Evolutionary conservation across 257 asterid species (phyloP), one percentile per base, ranked within the genome.

Genomic region (Eustoma russellianum): DNA sequence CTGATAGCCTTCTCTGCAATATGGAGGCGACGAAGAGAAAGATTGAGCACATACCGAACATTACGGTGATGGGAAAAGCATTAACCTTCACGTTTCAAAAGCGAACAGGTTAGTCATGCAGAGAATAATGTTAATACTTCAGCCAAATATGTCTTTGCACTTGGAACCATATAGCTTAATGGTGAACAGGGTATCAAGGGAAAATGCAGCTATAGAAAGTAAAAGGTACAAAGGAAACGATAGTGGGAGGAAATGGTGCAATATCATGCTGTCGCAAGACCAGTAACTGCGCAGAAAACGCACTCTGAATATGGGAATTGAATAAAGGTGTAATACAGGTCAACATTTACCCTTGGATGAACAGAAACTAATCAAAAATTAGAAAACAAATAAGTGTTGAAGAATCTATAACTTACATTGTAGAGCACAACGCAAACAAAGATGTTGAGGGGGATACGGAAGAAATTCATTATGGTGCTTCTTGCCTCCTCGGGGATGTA

Each of bases 41-140:
- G 73, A 90, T 82, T 41, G 98, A 86, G 86, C 96, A 90, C 98
- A 90, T 90, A 33, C 98, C 95, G 15, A 90, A 86, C 98, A 90
- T 90, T 13, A 90, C 86, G 9, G 92, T 80, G 81, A 90, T 90
- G 70, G 98, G 98, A 79, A 90, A 90, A 7, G 89, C 98, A 41
- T 80, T 74, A 50, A 90, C 98, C 98, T 90, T 44, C 65, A 73
- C 43, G 50, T 10, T 48, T 35, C 43, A 60, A 53, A 60, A 52
- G 60, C 19, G 9, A 33, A 11, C n/a, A 41, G 17, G 10, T 60
- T 60, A 60, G 43, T 40, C 48, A 53, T 33, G 6, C 10, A 7
- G 57, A 9, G 15, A 35, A 17, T 5, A 61, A 14, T 44, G 7
- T 1, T 8, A 50, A 1, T 7, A 16, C 17, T 44, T 4, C 59